phyloP scores from a whole-genome alignment of 2,329 filamentous ascomycete species.

The Sporothrix brasiliensis region DNA sequence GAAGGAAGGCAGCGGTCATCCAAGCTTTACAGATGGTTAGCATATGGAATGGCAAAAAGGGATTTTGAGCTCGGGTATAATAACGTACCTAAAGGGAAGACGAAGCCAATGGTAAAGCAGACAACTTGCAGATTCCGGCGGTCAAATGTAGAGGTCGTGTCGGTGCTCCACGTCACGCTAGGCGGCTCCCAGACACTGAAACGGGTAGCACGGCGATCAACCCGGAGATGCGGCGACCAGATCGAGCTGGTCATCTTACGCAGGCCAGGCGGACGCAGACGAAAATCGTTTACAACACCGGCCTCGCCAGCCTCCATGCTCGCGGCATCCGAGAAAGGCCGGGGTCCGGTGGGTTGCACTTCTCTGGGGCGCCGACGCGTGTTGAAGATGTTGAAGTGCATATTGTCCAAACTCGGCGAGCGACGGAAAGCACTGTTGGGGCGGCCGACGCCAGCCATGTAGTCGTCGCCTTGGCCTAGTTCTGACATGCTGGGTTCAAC shows the following conservation, averaged over 20 bases:
- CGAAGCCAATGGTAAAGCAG: slow-evolving; percentile 74
- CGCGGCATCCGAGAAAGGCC: slow-evolving; percentile 41
- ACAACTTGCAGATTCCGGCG: slow-evolving; percentile 74
- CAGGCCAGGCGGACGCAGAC: slow-evolving; percentile 41
- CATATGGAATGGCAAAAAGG: not conserved
- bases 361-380: slow-evolving; percentile 52
- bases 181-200: slow-evolving; percentile 75
- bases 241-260: slow-evolving; percentile 61
- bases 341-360: slow-evolving; percentile 36
- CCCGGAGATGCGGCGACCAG: slow-evolving; percentile 73
- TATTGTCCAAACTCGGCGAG: slow-evolving; percentile 57
- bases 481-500: slow-evolving; percentile 51
- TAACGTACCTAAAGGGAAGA: slow-evolving; percentile 69
- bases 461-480: slow-evolving; percentile 17
- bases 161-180: slow-evolving; percentile 65
- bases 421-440: slow-evolving; percentile 50
- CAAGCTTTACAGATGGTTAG: slow-evolving; percentile 55
- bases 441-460: slow-evolving; percentile 49
- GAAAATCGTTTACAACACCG: slow-evolving; percentile 39
- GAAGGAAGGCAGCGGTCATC: slow-evolving; percentile 77
- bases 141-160: slow-evolving; percentile 60
- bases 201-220: slow-evolving; percentile 61
- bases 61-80: slow-evolving; percentile 38
- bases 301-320: slow-evolving; percentile 53
- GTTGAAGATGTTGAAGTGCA: slow-evolving; percentile 51